Base-by-base conservation (phyloP, 2,329 filamentous ascomycete species). In the Aspergillus nomiae region DNA sequence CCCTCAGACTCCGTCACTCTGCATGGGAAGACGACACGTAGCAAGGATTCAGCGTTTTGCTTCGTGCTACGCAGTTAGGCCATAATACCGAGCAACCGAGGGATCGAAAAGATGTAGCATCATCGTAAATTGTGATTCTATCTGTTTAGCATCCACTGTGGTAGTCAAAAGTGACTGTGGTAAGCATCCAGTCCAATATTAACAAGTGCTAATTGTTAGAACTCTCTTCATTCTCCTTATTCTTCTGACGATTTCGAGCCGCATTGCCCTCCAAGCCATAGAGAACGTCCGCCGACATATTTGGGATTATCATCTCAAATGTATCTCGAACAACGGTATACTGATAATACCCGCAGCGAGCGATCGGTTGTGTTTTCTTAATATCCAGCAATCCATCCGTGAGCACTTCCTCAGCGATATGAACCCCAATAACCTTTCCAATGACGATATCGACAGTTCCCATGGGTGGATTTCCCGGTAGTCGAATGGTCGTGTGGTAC, bases 321-420 rank as follows among this genome's bases (percentile, higher is more conserved):
- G 83, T 82, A 26, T 85, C 81, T 58, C 77, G 76, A 2, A 88
- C 77, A 12, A 85, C 84, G 1, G 83, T 78, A 75, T 88, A 89
- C 71, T 88, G 79, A 69, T 84, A 85, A 71, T 89, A 89, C 19
- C 86, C 86, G 69, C 83, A 87, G 30, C 87, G 74, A 8, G 86
- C 87, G 74, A 89, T 88, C 4, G 86, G 86, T 75, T 81, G 76
- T 26, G 83, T 86, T 75, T 87, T 87, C 2, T 68, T 72, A 2
- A 88, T 73, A 77, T 89, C 86, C 45, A 89, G 70, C 60, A 81
- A 80, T 0, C 85, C 85, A 64, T 85, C 77, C 4, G 84, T 87
- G 66, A 89, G 65, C 1, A 85, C 84, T 12, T 75, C 71, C 53
- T 88, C 85, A 5, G 80, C 77, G 60, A 89, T 85, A 72, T 89